Conservation (phyloP, 345 rosid species). For the Nephelium lappaceum region DNA sequence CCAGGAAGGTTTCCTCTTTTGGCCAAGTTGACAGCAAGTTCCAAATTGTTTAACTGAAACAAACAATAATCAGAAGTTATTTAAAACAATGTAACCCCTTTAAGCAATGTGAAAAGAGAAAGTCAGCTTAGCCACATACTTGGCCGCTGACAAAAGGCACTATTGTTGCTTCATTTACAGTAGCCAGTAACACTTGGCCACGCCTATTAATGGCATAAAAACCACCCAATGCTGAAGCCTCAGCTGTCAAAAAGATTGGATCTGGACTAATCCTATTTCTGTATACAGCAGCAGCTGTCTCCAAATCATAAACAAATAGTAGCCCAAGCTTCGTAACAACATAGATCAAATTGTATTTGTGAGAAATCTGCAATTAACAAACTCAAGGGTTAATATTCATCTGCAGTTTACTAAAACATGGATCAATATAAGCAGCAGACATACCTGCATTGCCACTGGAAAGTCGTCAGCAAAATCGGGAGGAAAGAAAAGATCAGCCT, state of each 20-base stretch:
- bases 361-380: constrained; percentile 73
- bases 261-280: constrained; percentile 98
- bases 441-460: constrained; percentile 99
- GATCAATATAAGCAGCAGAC: constrained; percentile 16
- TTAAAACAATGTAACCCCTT: neutral
- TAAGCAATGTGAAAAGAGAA: neutral
- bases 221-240: constrained; percentile 88
- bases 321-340: constrained; percentile 97
- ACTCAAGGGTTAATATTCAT: constrained; percentile 10
- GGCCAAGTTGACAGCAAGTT: constrained; percentile 98
- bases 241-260: constrained; percentile 97
- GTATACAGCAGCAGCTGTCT: constrained; percentile 96
- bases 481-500: constrained; percentile 98
- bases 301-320: constrained; percentile 96
- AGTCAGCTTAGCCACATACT: constrained; percentile 46
- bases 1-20: constrained; percentile 99
- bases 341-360: constrained; percentile 87
- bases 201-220: constrained; percentile 95
- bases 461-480: constrained; percentile 99
- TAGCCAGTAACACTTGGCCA: constrained; percentile 84
- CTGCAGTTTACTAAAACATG: neutral
- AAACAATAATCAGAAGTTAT: constrained; percentile 18
- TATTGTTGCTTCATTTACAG: constrained; percentile 90
- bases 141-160: constrained; percentile 98
- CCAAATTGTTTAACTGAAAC: constrained; percentile 88